These are phyloP conservation scores for Aegilops longissima DNA, from an alignment of 176 grass and related monocot genomes.

Conservation along the genomic window DNA sequence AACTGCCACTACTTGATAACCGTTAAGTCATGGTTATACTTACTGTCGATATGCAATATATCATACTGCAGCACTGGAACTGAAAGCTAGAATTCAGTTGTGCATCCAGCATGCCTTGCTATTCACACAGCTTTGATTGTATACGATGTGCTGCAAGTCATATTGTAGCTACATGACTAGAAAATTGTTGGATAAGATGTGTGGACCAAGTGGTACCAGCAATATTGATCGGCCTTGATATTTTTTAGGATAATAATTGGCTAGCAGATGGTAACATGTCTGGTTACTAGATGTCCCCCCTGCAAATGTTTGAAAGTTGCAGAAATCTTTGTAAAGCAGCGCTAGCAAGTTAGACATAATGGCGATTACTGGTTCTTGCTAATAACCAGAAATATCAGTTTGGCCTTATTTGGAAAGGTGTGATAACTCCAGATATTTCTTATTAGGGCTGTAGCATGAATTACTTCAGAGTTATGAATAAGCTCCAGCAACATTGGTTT, in stretches of 20 bases:
- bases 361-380: neutral
- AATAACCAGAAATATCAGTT: neutral
- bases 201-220: neutral
- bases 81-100: neutral
- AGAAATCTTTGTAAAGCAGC: neutral
- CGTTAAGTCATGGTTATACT: neutral
- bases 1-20: neutral
- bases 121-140: neutral
- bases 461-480: neutral
- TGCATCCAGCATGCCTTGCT: neutral
- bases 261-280: neutral
- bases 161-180: neutral
- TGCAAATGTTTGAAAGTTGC: conserved; percentile 7
- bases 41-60: neutral
- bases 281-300: neutral
- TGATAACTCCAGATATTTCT: neutral
- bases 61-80: neutral
- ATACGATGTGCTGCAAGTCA: neutral
- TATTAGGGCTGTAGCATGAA: neutral
- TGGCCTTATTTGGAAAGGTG: neutral
- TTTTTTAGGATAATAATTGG: conserved; percentile 14
- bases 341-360: neutral
- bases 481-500: neutral
- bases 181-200: neutral
- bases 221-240: neutral